phyloP scores from a whole-genome alignment of 139 green algal species.

The Chlorella sp. region DNA sequence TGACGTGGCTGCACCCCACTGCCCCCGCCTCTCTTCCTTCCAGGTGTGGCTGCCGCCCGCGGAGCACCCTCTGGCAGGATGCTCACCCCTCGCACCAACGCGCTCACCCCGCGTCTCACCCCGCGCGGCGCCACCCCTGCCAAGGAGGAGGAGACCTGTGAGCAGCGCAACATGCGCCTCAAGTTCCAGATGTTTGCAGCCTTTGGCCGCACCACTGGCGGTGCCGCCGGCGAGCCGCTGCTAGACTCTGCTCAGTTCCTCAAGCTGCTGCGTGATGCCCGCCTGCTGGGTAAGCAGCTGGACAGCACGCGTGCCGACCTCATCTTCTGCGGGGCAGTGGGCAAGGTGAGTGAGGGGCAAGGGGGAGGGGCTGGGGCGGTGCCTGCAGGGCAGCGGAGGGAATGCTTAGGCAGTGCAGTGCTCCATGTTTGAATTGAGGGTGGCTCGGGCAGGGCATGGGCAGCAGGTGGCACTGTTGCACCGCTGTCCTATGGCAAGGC shows the following conservation, averaged over 20 bases:
- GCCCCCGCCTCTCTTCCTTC: background rate
- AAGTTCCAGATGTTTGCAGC: background rate
- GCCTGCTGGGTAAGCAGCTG: background rate
- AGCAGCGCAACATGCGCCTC: background rate
- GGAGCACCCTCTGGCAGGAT: background rate
- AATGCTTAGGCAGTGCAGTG: too few relatives aligned
- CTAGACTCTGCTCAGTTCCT: slow-evolving; percentile 13
- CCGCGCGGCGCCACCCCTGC: background rate
- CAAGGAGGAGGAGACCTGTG: background rate
- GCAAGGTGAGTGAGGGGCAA: background rate
- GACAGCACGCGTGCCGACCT: slow-evolving; percentile 10
- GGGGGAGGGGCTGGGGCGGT: background rate
- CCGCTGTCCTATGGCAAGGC: too few relatives aligned
- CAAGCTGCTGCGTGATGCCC: slow-evolving; percentile 20
- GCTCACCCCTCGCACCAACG: background rate
- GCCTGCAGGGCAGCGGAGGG: background rate
- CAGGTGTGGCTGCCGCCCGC: background rate
- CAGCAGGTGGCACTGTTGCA: too few relatives aligned
- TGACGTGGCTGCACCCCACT: background rate
- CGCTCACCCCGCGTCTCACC: background rate
- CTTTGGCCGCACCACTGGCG: background rate
- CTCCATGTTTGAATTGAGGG: too few relatives aligned
- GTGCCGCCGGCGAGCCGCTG: background rate
- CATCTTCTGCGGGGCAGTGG: background rate
- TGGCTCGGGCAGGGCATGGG: background rate